Evolutionary conservation across 768 basidiomycete genomes (phyloP).

Genomic region (Tricholoma furcatifolium): DNA sequence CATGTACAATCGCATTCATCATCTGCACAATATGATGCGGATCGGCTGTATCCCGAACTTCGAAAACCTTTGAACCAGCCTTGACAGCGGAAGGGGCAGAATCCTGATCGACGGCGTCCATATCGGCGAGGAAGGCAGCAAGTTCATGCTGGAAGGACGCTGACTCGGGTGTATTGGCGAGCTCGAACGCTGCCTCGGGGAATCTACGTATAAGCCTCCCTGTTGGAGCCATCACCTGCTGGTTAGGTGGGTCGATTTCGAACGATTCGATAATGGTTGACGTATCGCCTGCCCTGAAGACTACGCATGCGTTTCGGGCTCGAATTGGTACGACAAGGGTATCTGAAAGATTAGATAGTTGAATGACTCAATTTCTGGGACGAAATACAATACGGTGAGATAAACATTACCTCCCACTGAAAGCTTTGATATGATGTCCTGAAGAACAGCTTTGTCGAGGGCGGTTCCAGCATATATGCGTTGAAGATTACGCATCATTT

Average conservation of each 20-base stretch:
- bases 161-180: slow-evolving; percentile 28
- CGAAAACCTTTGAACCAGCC: slow-evolving; percentile 31
- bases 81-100: slow-evolving; percentile 35
- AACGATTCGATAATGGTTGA: slow-evolving; percentile 43
- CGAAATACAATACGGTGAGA: not conserved
- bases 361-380: not conserved
- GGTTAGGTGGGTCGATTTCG: slow-evolving; percentile 37
- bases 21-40: slow-evolving; percentile 50
- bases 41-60: slow-evolving; percentile 39
- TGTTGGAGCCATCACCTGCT: slow-evolving; percentile 31
- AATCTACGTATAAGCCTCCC: slow-evolving; percentile 47
- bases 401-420: not conserved
- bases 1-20: slow-evolving; percentile 45
- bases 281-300: slow-evolving; percentile 31
- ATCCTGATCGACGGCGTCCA: slow-evolving; percentile 34
- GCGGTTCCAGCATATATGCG: not conserved
- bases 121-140: slow-evolving; percentile 35
- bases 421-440: not conserved
- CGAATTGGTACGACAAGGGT: slow-evolving; percentile 35
- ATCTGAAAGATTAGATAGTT: slow-evolving; percentile 25
- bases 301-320: slow-evolving; percentile 47
- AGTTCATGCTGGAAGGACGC: slow-evolving; percentile 32
- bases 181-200: slow-evolving; percentile 43
- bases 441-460: not conserved
- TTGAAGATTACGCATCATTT: slow-evolving; percentile 20